phyloP scores from a whole-genome alignment of 2,329 filamentous ascomycete genomes.

The Colletotrichum magnum region DNA sequence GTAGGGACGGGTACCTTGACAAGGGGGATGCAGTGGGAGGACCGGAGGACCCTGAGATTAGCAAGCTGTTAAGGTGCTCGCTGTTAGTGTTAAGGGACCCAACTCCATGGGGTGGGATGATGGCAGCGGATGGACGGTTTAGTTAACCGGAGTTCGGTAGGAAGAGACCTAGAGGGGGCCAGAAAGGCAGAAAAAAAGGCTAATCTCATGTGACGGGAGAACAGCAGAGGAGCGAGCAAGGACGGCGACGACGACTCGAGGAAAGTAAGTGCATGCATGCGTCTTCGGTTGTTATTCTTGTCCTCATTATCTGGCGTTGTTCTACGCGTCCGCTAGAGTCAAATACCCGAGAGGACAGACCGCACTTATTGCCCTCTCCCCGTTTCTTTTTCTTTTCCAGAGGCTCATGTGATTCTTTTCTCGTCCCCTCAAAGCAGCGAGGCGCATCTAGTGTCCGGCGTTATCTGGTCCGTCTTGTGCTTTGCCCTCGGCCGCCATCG shows the following conservation, averaged over 20 bases:
- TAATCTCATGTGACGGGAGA: not conserved
- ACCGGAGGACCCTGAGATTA: constrained; percentile 29
- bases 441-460: not conserved
- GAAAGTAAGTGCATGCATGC: not conserved
- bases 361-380: not conserved
- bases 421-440: constrained; percentile 3
- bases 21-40: constrained; percentile 12
- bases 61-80: not conserved
- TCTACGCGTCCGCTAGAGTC: not conserved
- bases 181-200: not conserved
- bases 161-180: no score
- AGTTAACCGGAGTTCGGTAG: no score
- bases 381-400: not conserved
- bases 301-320: not conserved
- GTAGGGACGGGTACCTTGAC: constrained; percentile 26
- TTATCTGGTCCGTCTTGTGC: no score
- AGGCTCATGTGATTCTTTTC: constrained; percentile 22
- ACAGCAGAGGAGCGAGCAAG: no score
- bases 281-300: not conserved
- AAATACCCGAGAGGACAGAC: constrained; percentile 4
- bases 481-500: not conserved
- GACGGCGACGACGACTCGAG: not conserved
- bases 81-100: not conserved
- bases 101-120: constrained; percentile 1
- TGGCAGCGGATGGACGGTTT: no score